phyloP scores from a whole-genome alignment of 208 protist genomes.

The Balamuthia mandrillaris region DNA sequence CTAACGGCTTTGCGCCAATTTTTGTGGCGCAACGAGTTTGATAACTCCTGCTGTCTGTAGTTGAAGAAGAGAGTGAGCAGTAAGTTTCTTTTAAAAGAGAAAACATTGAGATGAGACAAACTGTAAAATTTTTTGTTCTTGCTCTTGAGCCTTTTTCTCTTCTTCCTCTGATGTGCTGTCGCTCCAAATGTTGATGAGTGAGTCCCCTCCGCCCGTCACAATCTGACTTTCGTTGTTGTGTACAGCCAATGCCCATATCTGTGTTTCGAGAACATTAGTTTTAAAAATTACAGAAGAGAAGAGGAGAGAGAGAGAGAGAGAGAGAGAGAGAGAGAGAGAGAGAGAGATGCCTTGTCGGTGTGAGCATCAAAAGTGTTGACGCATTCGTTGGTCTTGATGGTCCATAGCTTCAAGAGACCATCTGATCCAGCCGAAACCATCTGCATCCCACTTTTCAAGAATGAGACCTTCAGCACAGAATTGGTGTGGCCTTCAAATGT shows the following conservation, averaged over 20 bases:
- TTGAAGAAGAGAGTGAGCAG: neutral
- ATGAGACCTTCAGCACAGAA: conserved; percentile 60
- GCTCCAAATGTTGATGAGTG: conserved; percentile 51
- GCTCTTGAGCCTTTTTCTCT: neutral
- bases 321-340: neutral
- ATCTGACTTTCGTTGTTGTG: conserved; percentile 33
- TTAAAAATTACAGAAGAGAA: neutral
- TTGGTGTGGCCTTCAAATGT: conserved; percentile 71
- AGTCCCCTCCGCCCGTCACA: conserved; percentile 58
- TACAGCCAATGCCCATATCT: conserved; percentile 61
- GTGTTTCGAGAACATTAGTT: neutral
- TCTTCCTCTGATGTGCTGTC: conserved; percentile 51
- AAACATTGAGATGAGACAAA: neutral
- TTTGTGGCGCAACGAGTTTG: conserved; percentile 45
- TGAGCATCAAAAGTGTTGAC: conserved; percentile 65
- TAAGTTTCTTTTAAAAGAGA: no score
- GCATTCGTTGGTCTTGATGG: conserved; percentile 71
- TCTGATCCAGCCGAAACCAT: conserved; percentile 39
- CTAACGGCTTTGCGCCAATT: conserved; percentile 51
- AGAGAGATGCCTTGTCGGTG: conserved; percentile 60
- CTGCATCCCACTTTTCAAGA: conserved; percentile 70
- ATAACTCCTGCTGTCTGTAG: conserved; percentile 52
- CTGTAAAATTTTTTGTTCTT: conserved; percentile 45
- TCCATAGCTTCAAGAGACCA: conserved; percentile 74
- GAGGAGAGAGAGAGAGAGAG: neutral